phyloP scores from a whole-genome alignment of 208 protist genomes.

The Hexamita inflata region DNA sequence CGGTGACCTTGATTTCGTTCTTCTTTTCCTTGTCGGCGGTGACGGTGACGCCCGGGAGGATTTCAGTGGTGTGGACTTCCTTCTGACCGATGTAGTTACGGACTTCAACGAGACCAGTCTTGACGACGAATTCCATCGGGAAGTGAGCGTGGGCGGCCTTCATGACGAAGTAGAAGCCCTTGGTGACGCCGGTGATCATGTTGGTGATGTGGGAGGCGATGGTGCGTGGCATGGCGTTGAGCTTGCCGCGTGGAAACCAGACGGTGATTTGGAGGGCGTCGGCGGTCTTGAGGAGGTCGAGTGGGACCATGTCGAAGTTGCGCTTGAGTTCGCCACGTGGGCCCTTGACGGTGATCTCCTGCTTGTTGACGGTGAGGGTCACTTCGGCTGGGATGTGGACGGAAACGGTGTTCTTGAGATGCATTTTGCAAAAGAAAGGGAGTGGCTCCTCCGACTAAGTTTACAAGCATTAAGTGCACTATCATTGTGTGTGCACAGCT shows the following conservation, averaged over 20 bases:
- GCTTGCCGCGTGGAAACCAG: conserved; percentile 80
- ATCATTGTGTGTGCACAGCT: too few species aligned
- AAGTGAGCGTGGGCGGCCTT: conserved; percentile 96
- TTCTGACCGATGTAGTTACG: conserved; percentile 98
- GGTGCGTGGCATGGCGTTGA: conserved; percentile 79
- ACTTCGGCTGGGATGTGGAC: conserved; percentile 44
- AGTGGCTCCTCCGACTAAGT: too few species aligned
- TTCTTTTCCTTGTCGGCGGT: conserved; percentile 67
- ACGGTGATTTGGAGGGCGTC: conserved; percentile 61
- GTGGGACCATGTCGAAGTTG: conserved; percentile 69
- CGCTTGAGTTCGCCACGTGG: conserved; percentile 74
- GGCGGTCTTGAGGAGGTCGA: conserved; percentile 61
- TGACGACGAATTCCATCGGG: conserved; percentile 83
- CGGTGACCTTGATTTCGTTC: conserved; percentile 85
- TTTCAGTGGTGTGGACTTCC: conserved; percentile 64
- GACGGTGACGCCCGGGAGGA: conserved; percentile 68
- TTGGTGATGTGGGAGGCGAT: conserved; percentile 81
- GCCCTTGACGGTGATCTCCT: conserved; percentile 75
- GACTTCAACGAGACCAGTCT: conserved; percentile 71
- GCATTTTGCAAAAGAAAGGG: too few species aligned
- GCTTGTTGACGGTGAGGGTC: conserved; percentile 54
- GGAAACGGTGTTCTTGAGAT: neutral
- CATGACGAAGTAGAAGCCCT: conserved; percentile 96
- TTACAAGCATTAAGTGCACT: too few species aligned
- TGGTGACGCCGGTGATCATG: conserved; percentile 94